Evolutionary conservation across 129 eudicot genomes (phyloP).

Genomic region (Apium graveolens): DNA sequence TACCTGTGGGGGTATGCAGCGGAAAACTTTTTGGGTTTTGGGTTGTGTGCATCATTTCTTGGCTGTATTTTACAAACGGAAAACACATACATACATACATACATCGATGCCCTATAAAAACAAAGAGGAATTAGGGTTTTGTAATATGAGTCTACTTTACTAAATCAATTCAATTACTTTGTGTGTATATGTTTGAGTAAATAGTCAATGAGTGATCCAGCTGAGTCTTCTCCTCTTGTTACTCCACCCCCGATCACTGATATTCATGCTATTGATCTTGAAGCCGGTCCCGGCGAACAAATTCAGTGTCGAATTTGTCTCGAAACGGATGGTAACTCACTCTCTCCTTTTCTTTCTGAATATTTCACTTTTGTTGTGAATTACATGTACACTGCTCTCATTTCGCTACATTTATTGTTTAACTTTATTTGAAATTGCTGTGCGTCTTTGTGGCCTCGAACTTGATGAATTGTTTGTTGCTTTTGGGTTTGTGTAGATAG

Average conservation of each 20-base stretch:
- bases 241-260: constrained; percentile 38
- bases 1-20: too few species aligned
- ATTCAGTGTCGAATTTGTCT: constrained; percentile 97
- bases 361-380: not conserved
- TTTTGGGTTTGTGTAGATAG: too few species aligned
- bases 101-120: too few species aligned
- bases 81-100: too few species aligned
- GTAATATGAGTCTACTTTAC: not conserved
- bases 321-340: constrained; percentile 71
- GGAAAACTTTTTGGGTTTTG: too few species aligned
- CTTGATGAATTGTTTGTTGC: not conserved
- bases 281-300: constrained; percentile 95
- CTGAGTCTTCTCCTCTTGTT: constrained; percentile 64
- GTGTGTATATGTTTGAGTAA: not conserved
- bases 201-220: constrained; percentile 42
- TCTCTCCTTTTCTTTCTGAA: not conserved
- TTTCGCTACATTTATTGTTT: not conserved
- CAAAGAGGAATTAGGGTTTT: constrained; percentile 5
- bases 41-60: too few species aligned
- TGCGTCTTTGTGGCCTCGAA: too few species aligned
- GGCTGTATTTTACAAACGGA: too few species aligned
- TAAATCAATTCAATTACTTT: not conserved
- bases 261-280: constrained; percentile 61
- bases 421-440: not conserved
- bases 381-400: not conserved